These are phyloP conservation scores for Metschnikowia similis DNA, from an alignment of 805 yeast species.

Conservation along the genomic window DNA sequence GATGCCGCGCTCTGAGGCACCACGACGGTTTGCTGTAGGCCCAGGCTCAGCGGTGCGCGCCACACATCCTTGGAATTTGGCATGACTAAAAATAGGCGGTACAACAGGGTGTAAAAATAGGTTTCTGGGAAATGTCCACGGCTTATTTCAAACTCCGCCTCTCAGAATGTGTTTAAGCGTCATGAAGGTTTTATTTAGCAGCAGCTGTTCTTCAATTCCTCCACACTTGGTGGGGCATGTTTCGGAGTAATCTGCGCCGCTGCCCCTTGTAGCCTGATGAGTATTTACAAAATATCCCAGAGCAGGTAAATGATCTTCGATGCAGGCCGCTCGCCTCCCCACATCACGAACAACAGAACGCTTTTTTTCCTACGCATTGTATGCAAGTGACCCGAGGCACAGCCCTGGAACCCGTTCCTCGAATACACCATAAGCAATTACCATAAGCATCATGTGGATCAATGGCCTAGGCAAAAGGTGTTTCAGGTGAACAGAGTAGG, in stretches of 20 bases:
- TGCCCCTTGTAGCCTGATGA: slow-evolving; percentile 3
- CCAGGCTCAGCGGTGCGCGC: neutral
- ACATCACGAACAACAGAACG: neutral
- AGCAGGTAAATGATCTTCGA: slow-evolving; percentile 2
- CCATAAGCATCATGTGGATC: no score
- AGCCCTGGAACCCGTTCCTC: neutral
- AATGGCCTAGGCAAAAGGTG: neutral
- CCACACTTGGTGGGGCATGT: neutral
- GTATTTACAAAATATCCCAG: slow-evolving; percentile 1
- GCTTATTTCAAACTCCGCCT: no score
- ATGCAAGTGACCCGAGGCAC: neutral
- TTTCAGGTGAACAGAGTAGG: neutral
- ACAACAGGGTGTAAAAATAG: neutral
- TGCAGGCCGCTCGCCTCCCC: neutral
- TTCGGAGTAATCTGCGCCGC: slow-evolving; percentile 1
- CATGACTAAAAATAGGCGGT: neutral
- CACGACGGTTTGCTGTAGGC: neutral
- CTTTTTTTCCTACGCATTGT: neutral
- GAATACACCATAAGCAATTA: neutral
- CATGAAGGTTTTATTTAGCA: neutral
- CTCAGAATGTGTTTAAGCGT: neutral
- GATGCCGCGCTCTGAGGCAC: neutral
- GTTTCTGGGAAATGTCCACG: neutral
- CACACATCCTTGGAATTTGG: neutral
- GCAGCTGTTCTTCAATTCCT: neutral